Percentiles rank a stretch among this genome's conserved stretches.
These are phyloP conservation scores for Termitomyces titanicus DNA, from an alignment of 768 basidiomycete genomes.

Conservation along the genomic window DNA sequence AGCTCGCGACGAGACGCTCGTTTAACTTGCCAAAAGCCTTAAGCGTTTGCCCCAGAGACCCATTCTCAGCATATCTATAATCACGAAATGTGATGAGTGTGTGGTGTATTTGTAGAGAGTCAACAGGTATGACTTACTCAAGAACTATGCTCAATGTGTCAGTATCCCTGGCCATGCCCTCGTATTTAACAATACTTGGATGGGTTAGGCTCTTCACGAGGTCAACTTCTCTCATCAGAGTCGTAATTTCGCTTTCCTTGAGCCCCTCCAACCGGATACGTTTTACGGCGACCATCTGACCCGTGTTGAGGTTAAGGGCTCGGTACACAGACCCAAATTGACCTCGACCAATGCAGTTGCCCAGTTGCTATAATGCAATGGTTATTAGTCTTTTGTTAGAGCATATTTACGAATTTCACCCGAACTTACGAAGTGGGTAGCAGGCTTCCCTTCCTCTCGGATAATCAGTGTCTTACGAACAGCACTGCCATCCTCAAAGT, in stretches of 20 bases:
- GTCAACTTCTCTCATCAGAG: constrained; percentile 93
- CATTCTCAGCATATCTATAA: constrained; percentile 96
- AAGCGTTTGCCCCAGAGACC: constrained; percentile 88
- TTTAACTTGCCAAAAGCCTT: constrained; percentile 94
- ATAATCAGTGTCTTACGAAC: constrained; percentile 71
- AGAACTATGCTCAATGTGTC: constrained; percentile 89
- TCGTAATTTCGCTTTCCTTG: constrained; percentile 84
- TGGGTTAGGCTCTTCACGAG: constrained; percentile 88
- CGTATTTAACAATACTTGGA: constrained; percentile 96
- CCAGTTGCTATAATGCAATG: constrained; percentile 71
- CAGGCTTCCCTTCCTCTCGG: constrained; percentile 75
- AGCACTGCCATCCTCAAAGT: constrained; percentile 61
- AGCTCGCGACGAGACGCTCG: constrained; percentile 86
- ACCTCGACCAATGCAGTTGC: constrained; percentile 94
- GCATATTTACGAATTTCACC: constrained; percentile 1
- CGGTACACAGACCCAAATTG: constrained; percentile 97
- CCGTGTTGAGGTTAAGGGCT: constrained; percentile 89
- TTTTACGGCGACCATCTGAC: constrained; percentile 99
- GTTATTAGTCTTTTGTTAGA: not conserved
- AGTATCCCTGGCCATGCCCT: constrained; percentile 90
- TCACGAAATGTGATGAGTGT: constrained; percentile 12
- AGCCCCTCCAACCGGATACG: constrained; percentile 87
- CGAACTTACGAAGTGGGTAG: constrained; percentile 75
- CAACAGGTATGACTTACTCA: constrained; percentile 59
- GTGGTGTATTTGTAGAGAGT: constrained; percentile 2